Evolutionary conservation across 306 rosid genomes (phyloP).

Genomic region (Inga oerstediana): DNA sequence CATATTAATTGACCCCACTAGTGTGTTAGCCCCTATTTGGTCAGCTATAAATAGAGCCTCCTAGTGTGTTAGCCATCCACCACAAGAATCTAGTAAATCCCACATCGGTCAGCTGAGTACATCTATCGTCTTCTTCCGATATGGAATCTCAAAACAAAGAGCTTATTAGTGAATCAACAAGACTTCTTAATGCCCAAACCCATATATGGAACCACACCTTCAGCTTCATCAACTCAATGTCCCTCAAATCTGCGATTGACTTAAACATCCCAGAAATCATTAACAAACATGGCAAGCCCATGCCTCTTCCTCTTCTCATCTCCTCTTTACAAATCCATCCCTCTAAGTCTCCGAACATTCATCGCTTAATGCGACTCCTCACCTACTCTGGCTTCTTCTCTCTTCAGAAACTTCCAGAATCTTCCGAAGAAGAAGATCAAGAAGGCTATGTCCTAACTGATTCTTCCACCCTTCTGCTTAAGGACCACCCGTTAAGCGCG

Average conservation of each 20-base stretch:
- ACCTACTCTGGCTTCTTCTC: not conserved
- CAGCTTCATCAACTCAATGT: conserved; percentile 30
- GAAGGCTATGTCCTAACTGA: not conserved
- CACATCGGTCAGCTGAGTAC: not conserved
- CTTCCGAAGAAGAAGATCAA: not conserved
- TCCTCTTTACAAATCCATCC: conserved; percentile 39
- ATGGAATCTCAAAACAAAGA: not conserved
- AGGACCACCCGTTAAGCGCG: not conserved
- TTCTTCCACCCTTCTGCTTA: not conserved
- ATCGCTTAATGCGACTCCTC: conserved; percentile 30
- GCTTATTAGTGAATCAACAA: not conserved
- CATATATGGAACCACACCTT: conserved; percentile 24
- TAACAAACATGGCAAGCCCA: conserved; percentile 52
- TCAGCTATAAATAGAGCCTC: not conserved
- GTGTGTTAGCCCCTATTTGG: not conserved
- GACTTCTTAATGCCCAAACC: conserved; percentile 42
- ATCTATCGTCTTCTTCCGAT: not conserved
- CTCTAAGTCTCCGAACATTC: conserved; percentile 22
- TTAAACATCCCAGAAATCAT: conserved; percentile 33
- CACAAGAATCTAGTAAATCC: not conserved
- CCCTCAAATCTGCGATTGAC: conserved; percentile 32
- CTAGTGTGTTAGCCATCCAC: not conserved
- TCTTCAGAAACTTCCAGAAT: not conserved
- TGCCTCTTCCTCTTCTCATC: conserved; percentile 47
- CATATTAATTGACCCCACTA: not conserved